A percentile compares a stretch with the other conserved stretches of the same genome.
These are phyloP conservation scores for Dryadomyces quercivorus DNA, from an alignment of 2,329 filamentous ascomycete genomes.

Conservation along the genomic window DNA sequence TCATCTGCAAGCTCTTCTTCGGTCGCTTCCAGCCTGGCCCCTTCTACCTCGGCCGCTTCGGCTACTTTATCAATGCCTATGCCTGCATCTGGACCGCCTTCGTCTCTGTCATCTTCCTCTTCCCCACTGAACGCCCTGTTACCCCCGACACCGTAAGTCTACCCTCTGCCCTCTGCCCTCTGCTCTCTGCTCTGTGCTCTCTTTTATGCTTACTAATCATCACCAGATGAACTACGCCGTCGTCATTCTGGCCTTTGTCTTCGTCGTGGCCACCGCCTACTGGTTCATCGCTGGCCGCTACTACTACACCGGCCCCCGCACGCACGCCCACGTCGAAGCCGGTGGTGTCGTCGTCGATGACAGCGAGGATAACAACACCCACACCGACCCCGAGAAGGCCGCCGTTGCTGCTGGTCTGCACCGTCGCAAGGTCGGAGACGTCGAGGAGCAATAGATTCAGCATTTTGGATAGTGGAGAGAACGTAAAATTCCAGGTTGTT, in stretches of 20 bases:
- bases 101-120: constrained; percentile 39
- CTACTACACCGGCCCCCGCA: constrained; percentile 35
- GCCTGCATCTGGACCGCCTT: constrained; percentile 40
- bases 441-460: neutral
- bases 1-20: constrained; percentile 38
- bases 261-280: constrained; percentile 28
- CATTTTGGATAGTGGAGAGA: neutral
- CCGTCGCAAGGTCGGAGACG: neutral
- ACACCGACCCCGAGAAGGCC: constrained; percentile 6
- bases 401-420: neutral
- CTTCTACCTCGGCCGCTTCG: constrained; percentile 34
- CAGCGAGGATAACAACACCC: neutral
- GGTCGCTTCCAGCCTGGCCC: constrained; percentile 36
- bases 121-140: constrained; percentile 35
- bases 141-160: constrained; percentile 27
- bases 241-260: constrained; percentile 33
- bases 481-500: neutral
- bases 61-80: constrained; percentile 30
- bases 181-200: neutral
- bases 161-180: neutral
- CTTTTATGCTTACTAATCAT: neutral
- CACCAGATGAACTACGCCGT: constrained; percentile 42
- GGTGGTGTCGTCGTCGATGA: constrained; percentile 14
- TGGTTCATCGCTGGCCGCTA: constrained; percentile 32
- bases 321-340: constrained; percentile 16